Base-by-base conservation (phyloP, 345 rosid genomes). In the Sonneratia caseolaris region DNA sequence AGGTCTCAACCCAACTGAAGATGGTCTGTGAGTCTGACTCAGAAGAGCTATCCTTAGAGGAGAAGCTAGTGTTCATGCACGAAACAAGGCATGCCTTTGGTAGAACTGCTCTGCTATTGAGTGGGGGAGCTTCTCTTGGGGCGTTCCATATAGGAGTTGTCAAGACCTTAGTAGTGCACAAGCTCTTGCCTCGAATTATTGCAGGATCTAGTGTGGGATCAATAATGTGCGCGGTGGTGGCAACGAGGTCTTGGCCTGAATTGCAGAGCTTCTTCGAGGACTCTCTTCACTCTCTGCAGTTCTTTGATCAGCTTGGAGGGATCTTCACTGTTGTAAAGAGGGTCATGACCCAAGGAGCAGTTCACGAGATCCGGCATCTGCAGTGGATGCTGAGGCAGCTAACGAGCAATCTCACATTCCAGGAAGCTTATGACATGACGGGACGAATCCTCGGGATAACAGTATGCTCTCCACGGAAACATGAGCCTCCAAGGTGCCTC, bases 151-250 rank as follows among this genome's bases (percentile, higher is more conserved):
- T 85, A 0, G 99, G 99, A 57, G 98, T 92, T 19, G 97, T 92
- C 37, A 91, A 88, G 74, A 92, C 98, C 66, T 76, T 95, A 43
- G 99, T 95, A 48, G 88, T 89, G 79, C 97, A 90, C 79, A 95
- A 87, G 85, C 92, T 92, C 73, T 56, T 95, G 62, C 99, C 99
- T 45, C 84, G 97, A 66, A 90, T 95, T 67, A 89, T 92, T 21
- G 90, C 99, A 37, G 99, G 99, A 24, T 90, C 99, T 68, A 95
- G 99, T 55, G 99, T 95, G n/a, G 99, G 99, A 67, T 92, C 99
- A 62, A 84, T 95, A 14, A 84, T 95, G 80, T 95, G 99, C 65
- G 74, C 99, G 0, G 69, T 89, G 49, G 93, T 92, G 2, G 99
- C 91, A 32, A 89, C 98, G 4, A 82, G 93, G 71, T 92, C 99